Percentiles rank a stretch among this genome's conserved stretches.
phyloP scores from a whole-genome alignment of 2,329 filamentous ascomycete species.

The Cercospora citrullina region DNA sequence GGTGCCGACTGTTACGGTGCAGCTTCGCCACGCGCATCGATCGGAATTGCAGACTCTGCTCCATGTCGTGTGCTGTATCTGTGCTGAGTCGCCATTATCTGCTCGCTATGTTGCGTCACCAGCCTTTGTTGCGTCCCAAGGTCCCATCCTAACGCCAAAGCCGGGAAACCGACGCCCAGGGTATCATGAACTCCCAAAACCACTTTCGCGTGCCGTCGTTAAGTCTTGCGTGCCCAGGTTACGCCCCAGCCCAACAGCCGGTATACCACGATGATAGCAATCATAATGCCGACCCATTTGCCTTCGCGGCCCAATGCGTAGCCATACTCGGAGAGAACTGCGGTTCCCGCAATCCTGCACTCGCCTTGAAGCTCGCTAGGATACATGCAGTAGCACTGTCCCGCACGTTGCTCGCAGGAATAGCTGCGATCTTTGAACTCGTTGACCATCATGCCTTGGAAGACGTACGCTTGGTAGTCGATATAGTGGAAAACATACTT shows the following conservation, averaged over 20 bases:
- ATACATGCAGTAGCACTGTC: conserved; percentile 68
- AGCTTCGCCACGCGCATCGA: neutral
- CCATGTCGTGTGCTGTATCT: neutral
- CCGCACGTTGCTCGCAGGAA: conserved; percentile 47
- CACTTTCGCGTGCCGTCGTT: neutral
- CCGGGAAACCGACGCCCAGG: conserved; percentile 1
- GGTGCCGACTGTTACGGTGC: neutral
- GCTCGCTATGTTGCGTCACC: neutral
- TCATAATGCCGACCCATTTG: conserved; percentile 70
- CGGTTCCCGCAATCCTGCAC: conserved; percentile 68
- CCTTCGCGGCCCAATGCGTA: conserved; percentile 62
- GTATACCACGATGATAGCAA: conserved; percentile 72
- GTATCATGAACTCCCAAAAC: neutral
- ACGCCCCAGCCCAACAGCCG: conserved; percentile 65
- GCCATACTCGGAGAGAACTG: conserved; percentile 66
- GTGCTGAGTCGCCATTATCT: neutral
- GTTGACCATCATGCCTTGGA: conserved; percentile 91
- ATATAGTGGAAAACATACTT: conserved; percentile 86
- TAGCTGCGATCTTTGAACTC: conserved; percentile 70
- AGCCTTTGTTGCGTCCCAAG: neutral
- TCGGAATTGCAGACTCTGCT: neutral
- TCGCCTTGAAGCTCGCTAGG: conserved; percentile 58
- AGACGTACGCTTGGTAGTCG: conserved; percentile 83
- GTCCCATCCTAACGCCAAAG: neutral
- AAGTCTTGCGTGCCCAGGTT: conserved; percentile 27